Conservation (phyloP, 768 basidiomycete species). For the Tulasnella sp. region DNA sequence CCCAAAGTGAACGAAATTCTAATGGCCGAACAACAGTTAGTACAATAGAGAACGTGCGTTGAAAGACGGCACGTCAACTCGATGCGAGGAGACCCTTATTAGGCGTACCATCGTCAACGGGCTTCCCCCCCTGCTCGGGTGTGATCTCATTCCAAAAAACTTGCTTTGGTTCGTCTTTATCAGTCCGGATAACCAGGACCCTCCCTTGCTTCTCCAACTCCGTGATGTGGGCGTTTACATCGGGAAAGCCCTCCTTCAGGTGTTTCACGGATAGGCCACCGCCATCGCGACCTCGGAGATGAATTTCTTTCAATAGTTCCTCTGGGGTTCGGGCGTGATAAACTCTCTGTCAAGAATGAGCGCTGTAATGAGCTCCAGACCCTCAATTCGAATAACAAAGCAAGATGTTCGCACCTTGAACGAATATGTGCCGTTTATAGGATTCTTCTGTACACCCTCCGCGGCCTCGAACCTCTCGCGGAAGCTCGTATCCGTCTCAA, state of each 20-base stretch:
- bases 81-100: neutral
- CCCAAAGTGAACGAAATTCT: constrained; percentile 90
- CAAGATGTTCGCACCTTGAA: constrained; percentile 54
- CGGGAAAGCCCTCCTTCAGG: constrained; percentile 87
- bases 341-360: constrained; percentile 40
- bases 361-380: constrained; percentile 37
- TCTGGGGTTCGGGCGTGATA: constrained; percentile 52
- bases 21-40: constrained; percentile 10
- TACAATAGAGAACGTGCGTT: constrained; percentile 6
- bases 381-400: neutral
- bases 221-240: constrained; percentile 73
- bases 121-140: constrained; percentile 63
- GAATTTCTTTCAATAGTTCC: constrained; percentile 75
- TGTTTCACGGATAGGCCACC: constrained; percentile 77
- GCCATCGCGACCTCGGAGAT: constrained; percentile 73
- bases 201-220: constrained; percentile 86
- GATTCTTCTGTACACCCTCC: constrained; percentile 70
- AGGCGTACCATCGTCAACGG: constrained; percentile 24
- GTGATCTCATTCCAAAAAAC: constrained; percentile 88
- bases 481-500: constrained; percentile 50
- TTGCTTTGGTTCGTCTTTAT: constrained; percentile 75
- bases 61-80: neutral
- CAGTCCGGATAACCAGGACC: constrained; percentile 76
- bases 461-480: constrained; percentile 71
- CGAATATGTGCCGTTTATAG: constrained; percentile 75